Conservation (phyloP, 1,284 basidiomycete genomes). For the Vanrija sp. region DNA sequence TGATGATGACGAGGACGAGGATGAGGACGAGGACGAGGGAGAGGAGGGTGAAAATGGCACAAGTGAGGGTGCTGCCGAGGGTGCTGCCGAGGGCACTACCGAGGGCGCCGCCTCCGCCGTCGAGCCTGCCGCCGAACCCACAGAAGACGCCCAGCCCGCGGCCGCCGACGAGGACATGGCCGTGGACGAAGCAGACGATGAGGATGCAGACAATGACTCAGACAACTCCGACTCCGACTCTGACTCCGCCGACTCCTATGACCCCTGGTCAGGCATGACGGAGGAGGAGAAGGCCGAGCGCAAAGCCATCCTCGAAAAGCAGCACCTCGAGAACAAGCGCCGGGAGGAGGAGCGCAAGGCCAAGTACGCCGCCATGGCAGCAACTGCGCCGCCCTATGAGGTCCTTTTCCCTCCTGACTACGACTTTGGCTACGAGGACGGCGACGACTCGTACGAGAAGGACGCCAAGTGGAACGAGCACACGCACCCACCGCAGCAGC, state of each 20-base stretch:
- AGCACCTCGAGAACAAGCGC: background rate
- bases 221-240: background rate
- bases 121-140: too few species aligned
- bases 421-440: background rate
- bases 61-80: too few species aligned
- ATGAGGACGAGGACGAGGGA: too few species aligned
- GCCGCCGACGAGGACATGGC: background rate
- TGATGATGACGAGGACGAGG: background rate
- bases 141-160: background rate
- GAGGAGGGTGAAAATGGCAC: too few species aligned
- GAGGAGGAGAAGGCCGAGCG: background rate
- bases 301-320: background rate
- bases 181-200: background rate
- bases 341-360: background rate
- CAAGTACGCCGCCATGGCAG: background rate
- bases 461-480: constrained; percentile 5
- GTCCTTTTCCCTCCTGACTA: background rate
- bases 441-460: background rate
- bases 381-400: too few species aligned
- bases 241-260: background rate
- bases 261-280: too few species aligned
- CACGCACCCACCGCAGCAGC: constrained; percentile 8
- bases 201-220: background rate
- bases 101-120: too few species aligned
- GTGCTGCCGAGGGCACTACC: too few species aligned